A percentile compares a stretch with the other conserved stretches of the same genome.
These are phyloP conservation scores for Microdochium paspali DNA, from an alignment of 2,329 filamentous ascomycete genomes.

Conservation along the genomic window DNA sequence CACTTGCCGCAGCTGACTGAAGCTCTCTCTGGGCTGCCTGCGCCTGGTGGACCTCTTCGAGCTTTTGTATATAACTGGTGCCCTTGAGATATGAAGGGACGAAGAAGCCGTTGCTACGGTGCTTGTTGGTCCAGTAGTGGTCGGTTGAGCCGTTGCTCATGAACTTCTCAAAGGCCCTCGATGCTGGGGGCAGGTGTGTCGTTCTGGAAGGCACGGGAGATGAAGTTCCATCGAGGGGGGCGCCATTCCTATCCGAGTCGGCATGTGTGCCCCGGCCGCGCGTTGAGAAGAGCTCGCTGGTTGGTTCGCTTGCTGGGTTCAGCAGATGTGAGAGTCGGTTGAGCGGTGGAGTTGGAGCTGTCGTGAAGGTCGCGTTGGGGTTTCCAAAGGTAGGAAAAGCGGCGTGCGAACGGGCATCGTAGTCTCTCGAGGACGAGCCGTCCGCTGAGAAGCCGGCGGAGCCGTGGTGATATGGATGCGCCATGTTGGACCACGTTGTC, in stretches of 20 bases:
- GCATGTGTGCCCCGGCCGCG: constrained; percentile 18
- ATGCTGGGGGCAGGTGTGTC: constrained; percentile 34
- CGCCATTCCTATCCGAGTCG: constrained; percentile 21
- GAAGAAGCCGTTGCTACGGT: constrained; percentile 50
- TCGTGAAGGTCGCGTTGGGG: constrained; percentile 15
- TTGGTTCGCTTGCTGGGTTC: constrained; percentile 34
- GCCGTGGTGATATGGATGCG: constrained; percentile 30
- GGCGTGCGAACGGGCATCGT: constrained; percentile 11
- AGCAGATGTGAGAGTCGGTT: constrained; percentile 44
- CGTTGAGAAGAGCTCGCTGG: constrained; percentile 18
- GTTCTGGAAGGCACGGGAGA: constrained; percentile 15
- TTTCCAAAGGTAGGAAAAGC: constrained; percentile 23
- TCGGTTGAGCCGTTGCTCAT: constrained; percentile 18
- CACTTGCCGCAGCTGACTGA: constrained; percentile 22
- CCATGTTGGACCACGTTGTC: constrained; percentile 22
- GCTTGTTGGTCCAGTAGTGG: constrained; percentile 15
- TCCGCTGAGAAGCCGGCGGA: constrained; percentile 22
- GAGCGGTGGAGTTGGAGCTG: constrained; percentile 17
- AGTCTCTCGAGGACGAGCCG: constrained; percentile 8
- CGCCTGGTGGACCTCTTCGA: constrained; percentile 60
- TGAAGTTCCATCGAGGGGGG: constrained; percentile 13
- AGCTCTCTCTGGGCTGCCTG: constrained; percentile 43
- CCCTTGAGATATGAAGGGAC: constrained; percentile 74
- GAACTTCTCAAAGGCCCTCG: constrained; percentile 43
- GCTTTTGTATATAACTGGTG: constrained; percentile 67